Evolutionary conservation across 768 basidiomycete species (phyloP), one percentile per base, ranked within the genome.

Genomic region (Russula earlei): DNA sequence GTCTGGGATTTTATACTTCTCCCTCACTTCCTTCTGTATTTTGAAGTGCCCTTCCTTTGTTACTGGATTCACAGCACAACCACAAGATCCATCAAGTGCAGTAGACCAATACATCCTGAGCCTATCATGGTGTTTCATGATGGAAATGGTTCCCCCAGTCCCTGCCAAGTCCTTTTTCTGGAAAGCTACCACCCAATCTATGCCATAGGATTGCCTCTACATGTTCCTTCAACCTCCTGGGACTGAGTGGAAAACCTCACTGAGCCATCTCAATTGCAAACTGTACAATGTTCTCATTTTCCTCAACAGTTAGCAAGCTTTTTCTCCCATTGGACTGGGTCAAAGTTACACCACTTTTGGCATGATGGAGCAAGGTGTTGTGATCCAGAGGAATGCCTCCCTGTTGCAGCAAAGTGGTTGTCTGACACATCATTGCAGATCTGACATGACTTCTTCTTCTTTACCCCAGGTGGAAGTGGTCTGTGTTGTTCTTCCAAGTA

Each of bases 21-120:
- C 9, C 70, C 29, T 17, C 58, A n/a, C 58, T 3, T 67, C 27
- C 11, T 68, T 56, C 0, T 76, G 62, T 5, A 77, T 44, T 11
- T 66, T 56, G 55, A 66, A 76, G 56, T 64, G 75, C 15, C 63
- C 64, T 15, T 63, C 60, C 27, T 75, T 69, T 2, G 68, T 71
- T 7, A 55, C 37, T 7, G 67, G 65, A 54, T 77, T 78, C 8
- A 72, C 71, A n/a, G 72, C 72, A 8, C 54, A 60, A 0, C 68
- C 73, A 24, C 67, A 63, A 20, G 67, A 65, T 17, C 57, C 58
- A 22, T 77, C 74, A 0, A 77, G 66, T 19, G 69, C 55, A 22
- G 56, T 54, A 17, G 69, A 62, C 65, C 69, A 69, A 37, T 63
- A 70, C n/a, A 52, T 53, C n/a, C 64, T 54, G 8, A 77, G 52